These are phyloP conservation scores for Monosporozyma servazzii DNA, from an alignment of 805 yeast species.

Conservation along the genomic window DNA sequence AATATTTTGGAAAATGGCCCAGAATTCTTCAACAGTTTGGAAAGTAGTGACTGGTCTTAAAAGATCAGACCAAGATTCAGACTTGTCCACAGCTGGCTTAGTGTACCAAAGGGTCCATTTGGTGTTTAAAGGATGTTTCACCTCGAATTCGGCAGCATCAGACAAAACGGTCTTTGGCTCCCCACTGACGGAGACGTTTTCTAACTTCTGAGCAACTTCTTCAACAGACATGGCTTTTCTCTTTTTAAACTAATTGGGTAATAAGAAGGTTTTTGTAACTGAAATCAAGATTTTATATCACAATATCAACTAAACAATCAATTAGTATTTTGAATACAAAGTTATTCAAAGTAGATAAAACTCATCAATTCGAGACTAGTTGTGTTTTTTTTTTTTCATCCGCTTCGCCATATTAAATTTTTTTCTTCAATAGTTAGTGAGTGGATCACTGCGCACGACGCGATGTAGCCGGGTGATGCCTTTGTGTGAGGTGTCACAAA, in stretches of 20 bases:
- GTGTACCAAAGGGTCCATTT: slow-evolving; percentile 98
- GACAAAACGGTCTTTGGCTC: slow-evolving; percentile 27
- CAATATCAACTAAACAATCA: not conserved
- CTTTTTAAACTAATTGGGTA: not conserved
- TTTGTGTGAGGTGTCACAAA: not conserved
- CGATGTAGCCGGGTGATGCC: not conserved
- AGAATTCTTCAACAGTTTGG: slow-evolving; percentile 93
- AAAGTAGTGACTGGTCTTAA: slow-evolving; percentile 89
- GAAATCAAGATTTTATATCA: not conserved
- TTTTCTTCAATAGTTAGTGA: not conserved
- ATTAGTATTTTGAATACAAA: not conserved
- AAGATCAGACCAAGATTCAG: slow-evolving; percentile 85
- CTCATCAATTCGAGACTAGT: not conserved
- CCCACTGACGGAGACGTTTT: slow-evolving; percentile 15
- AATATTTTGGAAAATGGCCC: slow-evolving; percentile 94
- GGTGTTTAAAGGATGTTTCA: slow-evolving; percentile 74
- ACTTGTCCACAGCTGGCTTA: slow-evolving; percentile 72
- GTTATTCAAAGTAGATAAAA: not conserved
- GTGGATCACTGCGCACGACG: slow-evolving; percentile 1
- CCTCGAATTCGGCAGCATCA: slow-evolving; percentile 25
- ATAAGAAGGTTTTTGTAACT: not conserved
- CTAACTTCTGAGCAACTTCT: slow-evolving; percentile 28
- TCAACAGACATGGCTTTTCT: slow-evolving; percentile 26
- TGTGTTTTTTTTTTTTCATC: not conserved
- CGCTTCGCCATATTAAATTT: not conserved